Evolutionary conservation across 352 stramenopile genomes (phyloP).

Genomic region (Halophytophthora polymorphica): DNA sequence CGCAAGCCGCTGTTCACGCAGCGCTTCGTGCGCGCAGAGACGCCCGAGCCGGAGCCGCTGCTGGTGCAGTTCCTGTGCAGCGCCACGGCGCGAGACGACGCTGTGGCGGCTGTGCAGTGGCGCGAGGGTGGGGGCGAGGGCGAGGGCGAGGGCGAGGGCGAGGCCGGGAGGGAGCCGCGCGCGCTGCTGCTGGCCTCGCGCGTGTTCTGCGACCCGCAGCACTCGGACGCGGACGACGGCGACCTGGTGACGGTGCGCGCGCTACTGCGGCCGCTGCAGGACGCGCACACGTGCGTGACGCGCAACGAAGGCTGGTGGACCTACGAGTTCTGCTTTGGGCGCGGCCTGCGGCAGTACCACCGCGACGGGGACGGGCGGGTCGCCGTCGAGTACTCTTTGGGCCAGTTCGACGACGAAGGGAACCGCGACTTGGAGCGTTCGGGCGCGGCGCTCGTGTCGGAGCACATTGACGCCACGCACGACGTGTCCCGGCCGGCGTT

Average conservation of each 20-base stretch:
- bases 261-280: constrained; percentile 48
- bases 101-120: constrained; percentile 47
- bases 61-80: constrained; percentile 76
- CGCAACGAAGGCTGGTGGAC: constrained; percentile 84
- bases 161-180: constrained; percentile 17
- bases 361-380: constrained; percentile 61
- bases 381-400: constrained; percentile 68
- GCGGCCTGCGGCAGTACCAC: constrained; percentile 71
- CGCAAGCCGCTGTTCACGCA: constrained; percentile 68
- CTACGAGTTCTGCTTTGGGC: constrained; percentile 81
- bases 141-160: constrained; percentile 1
- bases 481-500: constrained; percentile 67
- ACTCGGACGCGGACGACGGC: constrained; percentile 43
- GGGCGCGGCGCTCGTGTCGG: constrained; percentile 50
- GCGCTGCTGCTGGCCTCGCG: constrained; percentile 64
- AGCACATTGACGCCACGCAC: constrained; percentile 79
- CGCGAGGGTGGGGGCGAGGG: constrained; percentile 3
- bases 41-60: constrained; percentile 22
- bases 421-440: constrained; percentile 48
- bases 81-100: constrained; percentile 37
- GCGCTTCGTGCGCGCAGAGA: constrained; percentile 19
- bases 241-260: constrained; percentile 48
- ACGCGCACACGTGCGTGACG: constrained; percentile 61
- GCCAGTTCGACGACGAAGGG: constrained; percentile 40
- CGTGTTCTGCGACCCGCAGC: constrained; percentile 62